A percentile compares a stretch with the other conserved stretches of the same genome.
These are phyloP conservation scores for Tetragonia tetragonoides DNA, from an alignment of 148 eudicot species.

Conservation along the genomic window DNA sequence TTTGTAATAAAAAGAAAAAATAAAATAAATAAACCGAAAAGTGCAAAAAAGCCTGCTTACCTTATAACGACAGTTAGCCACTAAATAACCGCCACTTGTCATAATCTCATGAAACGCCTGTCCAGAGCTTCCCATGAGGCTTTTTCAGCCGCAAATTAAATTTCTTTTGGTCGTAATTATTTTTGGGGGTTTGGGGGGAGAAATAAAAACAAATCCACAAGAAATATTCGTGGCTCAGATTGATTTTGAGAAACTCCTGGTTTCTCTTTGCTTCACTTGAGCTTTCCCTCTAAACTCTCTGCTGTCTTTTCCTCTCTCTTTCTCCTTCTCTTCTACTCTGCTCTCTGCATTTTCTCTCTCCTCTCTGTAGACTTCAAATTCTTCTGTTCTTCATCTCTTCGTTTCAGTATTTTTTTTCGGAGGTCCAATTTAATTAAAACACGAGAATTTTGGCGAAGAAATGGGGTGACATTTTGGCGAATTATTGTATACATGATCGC, in stretches of 20 bases:
- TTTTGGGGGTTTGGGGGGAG: neutral
- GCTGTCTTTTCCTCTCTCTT: too few relatives aligned
- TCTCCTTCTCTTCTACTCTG: neutral
- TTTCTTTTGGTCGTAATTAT: slow-evolving; percentile 9
- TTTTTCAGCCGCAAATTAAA: slow-evolving; percentile 31
- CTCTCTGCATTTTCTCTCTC: slow-evolving; percentile 2
- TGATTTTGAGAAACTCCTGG: slow-evolving; percentile 27
- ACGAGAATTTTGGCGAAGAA: slow-evolving; percentile 15
- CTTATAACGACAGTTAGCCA: slow-evolving; percentile 5
- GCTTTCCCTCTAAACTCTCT: neutral
- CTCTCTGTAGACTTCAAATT: neutral
- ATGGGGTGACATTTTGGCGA: slow-evolving; percentile 17
- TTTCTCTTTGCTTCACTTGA: slow-evolving; percentile 13
- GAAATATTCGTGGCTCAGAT: slow-evolving; percentile 54
- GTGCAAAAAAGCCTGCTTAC: neutral
- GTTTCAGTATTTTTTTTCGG: neutral
- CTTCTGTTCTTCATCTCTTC: slow-evolving; percentile 6
- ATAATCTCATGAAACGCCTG: neutral
- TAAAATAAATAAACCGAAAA: slow-evolving; percentile 5
- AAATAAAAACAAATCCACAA: slow-evolving; percentile 23
- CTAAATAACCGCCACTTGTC: slow-evolving; percentile 25
- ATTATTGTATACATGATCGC: slow-evolving; percentile 12
- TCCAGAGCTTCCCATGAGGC: neutral
- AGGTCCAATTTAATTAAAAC: slow-evolving; percentile 5
- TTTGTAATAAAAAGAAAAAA: neutral